Base-by-base conservation (phyloP, 2,329 filamentous ascomycete genomes). In the Stagonosporopsis chrysanthemi region DNA sequence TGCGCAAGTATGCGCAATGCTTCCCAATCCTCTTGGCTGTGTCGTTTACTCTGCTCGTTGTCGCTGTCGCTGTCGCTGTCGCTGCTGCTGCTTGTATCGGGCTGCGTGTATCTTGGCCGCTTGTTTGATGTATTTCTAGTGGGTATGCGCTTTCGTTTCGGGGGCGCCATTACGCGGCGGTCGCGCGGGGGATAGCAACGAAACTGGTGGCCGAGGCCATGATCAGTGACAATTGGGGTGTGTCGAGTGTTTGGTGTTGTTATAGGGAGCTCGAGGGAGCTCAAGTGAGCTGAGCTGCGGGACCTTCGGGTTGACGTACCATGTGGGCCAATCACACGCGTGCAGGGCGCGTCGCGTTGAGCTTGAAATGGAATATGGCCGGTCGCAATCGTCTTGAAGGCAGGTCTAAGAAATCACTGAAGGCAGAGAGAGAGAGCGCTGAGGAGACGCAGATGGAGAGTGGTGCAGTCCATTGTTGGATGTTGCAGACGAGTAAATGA, bases 151-250 rank as follows among this genome's bases (percentile, higher is more conserved):
- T 67, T 71, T 31, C 68, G 62, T 52, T 72, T 73, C 23, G 47
- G n/a, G 6, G 58, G 23, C 23, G 65, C 65, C 71, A 74, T 74
- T 59, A 74, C 65, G 53, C 69, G 65, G 64, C 52, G 40, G 15
- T 31, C 55, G 60, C 62, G 62, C 61, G 58, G 22, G 23, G 28
- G 39, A 38, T 43, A 6, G 11, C 44, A 33, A 14, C 4, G n/a
- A 22, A 35, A 36, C 56, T 61, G 14, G 2, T 8, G 33, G 43
- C 26, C 36, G 33, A 44, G 33, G 61, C 66, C 69, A 74, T 73
- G 50, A 60, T 71, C 52, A 66, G 55, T 38, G 49, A 38, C 26
- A 14, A 23, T 24, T 44, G 31, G n/a, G 48, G 39, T 39, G 49
- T 22, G 48, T 29, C 9, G 39, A 38, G 31, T 40, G 17, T 26